Conservation (phyloP, 768 basidiomycete species). For the Cubamyces lactineus region DNA sequence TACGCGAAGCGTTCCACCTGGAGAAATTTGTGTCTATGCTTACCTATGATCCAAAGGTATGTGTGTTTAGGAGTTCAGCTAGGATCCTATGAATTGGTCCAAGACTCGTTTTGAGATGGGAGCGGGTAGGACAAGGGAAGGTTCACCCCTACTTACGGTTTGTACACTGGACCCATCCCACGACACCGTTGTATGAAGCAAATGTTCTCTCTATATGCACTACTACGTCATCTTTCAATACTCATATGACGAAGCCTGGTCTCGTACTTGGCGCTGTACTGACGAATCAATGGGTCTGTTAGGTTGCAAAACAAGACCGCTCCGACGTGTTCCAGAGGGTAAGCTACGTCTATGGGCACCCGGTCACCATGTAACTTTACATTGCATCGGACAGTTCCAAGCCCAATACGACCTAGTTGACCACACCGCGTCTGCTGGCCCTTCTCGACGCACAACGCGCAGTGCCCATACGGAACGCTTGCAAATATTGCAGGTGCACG, state of each 20-base stretch:
- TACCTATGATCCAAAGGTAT: slow-evolving; percentile 73
- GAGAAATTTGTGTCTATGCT: slow-evolving; percentile 79
- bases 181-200: no score
- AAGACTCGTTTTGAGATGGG: no score
- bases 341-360: slow-evolving; percentile 27
- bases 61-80: neutral
- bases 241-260: no score
- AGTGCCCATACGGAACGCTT: slow-evolving; percentile 58
- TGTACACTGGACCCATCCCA: no score
- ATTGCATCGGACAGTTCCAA: slow-evolving; percentile 53
- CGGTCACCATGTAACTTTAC: neutral
- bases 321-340: slow-evolving; percentile 78
- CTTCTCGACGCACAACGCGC: slow-evolving; percentile 59
- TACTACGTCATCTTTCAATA: no score
- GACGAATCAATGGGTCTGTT: neutral
- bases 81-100: no score
- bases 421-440: slow-evolving; percentile 45
- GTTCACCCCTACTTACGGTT: no score
- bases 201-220: no score
- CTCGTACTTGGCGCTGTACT: no score
- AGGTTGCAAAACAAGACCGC: slow-evolving; percentile 76
- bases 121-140: no score
- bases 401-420: slow-evolving; percentile 62
- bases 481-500: slow-evolving; percentile 43
- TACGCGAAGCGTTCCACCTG: slow-evolving; percentile 89